Percentiles rank a stretch among this genome's conserved stretches.
Evolutionary conservation across 768 basidiomycete genomes (phyloP).

Genomic region (Coprinellus aureogranulatus): DNA sequence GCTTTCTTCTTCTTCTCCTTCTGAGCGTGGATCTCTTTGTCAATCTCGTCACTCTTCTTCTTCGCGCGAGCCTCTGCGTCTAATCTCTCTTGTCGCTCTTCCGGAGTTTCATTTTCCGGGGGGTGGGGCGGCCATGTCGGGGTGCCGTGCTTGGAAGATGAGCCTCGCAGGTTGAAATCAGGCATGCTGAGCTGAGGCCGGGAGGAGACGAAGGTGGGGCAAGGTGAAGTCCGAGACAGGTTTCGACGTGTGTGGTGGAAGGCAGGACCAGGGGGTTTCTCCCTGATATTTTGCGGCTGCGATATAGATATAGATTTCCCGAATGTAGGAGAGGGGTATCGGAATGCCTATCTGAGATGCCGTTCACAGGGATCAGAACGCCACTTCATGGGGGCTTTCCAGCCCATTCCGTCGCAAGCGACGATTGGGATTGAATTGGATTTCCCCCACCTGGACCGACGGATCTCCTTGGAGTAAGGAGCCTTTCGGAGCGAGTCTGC

Average conservation of each 20-base stretch:
- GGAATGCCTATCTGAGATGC: not conserved
- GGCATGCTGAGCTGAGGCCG: no score
- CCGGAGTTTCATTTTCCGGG: conserved; percentile 38
- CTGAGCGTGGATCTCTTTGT: conserved; percentile 48
- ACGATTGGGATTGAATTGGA: no score
- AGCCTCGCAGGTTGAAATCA: no score
- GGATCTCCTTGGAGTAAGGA: not conserved
- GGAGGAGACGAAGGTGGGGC: no score
- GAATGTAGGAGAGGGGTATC: not conserved
- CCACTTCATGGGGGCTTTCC: not conserved
- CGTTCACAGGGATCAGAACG: not conserved
- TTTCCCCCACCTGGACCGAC: not conserved
- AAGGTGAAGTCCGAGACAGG: no score
- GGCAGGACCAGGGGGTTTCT: not conserved
- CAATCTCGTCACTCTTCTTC: conserved; percentile 52
- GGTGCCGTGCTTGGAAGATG: not conserved
- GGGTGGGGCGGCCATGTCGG: conserved; percentile 16
- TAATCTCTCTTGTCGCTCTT: conserved; percentile 38
- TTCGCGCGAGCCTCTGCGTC: conserved; percentile 50
- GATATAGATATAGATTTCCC: not conserved
- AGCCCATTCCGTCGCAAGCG: not conserved
- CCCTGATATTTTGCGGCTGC: not conserved
- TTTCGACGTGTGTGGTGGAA: no score
- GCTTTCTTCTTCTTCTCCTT: conserved; percentile 35
- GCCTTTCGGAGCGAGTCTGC: no score